A percentile compares a stretch with the other conserved stretches of the same genome.
phyloP scores from a whole-genome alignment of 2,329 filamentous ascomycete genomes.

The Fusarium coicis region DNA sequence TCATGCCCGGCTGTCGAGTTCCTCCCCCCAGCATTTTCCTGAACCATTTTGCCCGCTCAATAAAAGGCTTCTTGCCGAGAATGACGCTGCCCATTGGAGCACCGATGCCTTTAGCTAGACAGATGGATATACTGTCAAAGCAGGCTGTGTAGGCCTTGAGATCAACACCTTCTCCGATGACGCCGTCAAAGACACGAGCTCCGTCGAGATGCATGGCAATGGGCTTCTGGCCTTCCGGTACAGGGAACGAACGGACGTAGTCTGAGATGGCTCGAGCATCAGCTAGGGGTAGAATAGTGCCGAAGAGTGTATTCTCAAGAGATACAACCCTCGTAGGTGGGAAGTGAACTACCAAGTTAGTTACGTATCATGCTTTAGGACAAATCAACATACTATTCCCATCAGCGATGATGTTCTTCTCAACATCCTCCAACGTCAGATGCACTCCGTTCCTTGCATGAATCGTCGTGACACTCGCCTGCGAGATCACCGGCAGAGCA shows the following conservation, averaged over 20 bases:
- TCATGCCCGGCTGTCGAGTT: constrained; percentile 74
- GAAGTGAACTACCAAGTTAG: constrained; percentile 72
- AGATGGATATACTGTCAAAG: constrained; percentile 79
- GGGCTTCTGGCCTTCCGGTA: constrained; percentile 52
- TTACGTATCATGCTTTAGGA: neutral
- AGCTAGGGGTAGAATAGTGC: constrained; percentile 77
- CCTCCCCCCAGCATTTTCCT: constrained; percentile 79
- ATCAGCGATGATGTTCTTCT: constrained; percentile 49
- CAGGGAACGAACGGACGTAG: constrained; percentile 66
- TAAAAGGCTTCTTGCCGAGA: constrained; percentile 57
- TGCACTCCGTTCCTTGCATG: constrained; percentile 75
- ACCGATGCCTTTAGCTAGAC: constrained; percentile 81
- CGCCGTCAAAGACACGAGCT: constrained; percentile 80
- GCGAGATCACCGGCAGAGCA: constrained; percentile 73
- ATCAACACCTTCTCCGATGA: constrained; percentile 71
- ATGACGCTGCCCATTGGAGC: constrained; percentile 81
- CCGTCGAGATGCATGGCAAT: constrained; percentile 80
- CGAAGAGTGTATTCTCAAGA: constrained; percentile 83
- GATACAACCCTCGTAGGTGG: constrained; percentile 82
- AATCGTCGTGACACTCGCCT: constrained; percentile 73
- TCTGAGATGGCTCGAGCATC: constrained; percentile 74
- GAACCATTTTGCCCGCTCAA: constrained; percentile 52
- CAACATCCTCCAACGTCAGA: constrained; percentile 78
- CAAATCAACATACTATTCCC: constrained; percentile 37
- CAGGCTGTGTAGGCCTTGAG: constrained; percentile 72